phyloP scores from a whole-genome alignment of 805 yeast genomes.

The Metschnikowia cerradonensis region DNA sequence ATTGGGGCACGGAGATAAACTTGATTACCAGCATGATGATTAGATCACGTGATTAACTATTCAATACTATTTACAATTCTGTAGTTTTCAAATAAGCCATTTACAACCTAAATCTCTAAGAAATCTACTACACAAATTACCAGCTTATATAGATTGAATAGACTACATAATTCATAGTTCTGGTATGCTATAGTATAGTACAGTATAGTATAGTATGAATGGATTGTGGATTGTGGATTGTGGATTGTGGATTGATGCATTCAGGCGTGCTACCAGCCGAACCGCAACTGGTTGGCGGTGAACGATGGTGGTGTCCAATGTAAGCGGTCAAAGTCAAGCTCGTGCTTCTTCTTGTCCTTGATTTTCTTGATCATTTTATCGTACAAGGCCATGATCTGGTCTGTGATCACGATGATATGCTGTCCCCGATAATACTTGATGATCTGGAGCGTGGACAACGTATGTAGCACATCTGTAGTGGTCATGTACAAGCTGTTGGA shows the following conservation, averaged over 20 bases:
- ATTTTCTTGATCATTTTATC: slow-evolving; percentile 52
- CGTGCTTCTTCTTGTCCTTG: slow-evolving; percentile 68
- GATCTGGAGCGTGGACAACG: slow-evolving; percentile 86
- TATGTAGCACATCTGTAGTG: slow-evolving; percentile 90
- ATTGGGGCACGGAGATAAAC: too few relatives aligned
- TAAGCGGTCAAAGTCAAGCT: slow-evolving; percentile 66
- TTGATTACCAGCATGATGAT: too few relatives aligned
- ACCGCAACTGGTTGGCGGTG: slow-evolving; percentile 92
- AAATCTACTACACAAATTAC: too few relatives aligned
- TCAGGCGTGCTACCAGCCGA: slow-evolving; percentile 67
- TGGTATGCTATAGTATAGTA: too few relatives aligned
- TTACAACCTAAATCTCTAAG: too few relatives aligned
- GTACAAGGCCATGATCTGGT: slow-evolving; percentile 72
- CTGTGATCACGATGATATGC: slow-evolving; percentile 82
- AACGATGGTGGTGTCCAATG: slow-evolving; percentile 95
- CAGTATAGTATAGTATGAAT: neutral
- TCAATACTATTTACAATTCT: too few relatives aligned
- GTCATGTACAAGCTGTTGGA: slow-evolving; percentile 89
- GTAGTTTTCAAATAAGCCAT: too few relatives aligned
- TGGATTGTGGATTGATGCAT: too few relatives aligned
- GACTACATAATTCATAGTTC: too few relatives aligned
- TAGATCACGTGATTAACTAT: too few relatives aligned
- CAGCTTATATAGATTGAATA: too few relatives aligned
- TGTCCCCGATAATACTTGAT: slow-evolving; percentile 92
- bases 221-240: too few relatives aligned